Evolutionary conservation across 2,329 filamentous ascomycete species (phyloP), one percentile per base, ranked within the genome.

Genomic region (Penicillium olsonii): DNA sequence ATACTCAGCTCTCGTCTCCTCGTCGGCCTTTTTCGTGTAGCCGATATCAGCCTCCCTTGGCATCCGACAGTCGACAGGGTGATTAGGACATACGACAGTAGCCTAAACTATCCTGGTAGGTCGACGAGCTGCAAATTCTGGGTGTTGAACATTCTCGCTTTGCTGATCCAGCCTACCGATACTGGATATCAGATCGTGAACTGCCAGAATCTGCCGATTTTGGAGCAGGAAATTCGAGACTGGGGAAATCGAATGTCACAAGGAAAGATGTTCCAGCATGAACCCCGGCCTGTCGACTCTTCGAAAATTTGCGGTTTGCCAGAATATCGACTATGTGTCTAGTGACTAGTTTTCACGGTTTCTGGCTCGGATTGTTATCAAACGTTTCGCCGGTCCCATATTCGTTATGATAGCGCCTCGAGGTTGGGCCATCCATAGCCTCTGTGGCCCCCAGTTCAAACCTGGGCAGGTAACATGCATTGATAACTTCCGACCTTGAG

Each of bases 1-100:
- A 47, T 62, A n/a, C 48, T 60, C 34, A 60, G 55, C n/a, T 35
- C 55, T 15, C 59, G 58, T 17, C 55, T 62, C 18, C 59, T 66
- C 3, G 51, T 59, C 27, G 63, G 60, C 3, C 39, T 63, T 2
- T 52, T 61, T 37, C 52, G 50, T n/a, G 58, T 64, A 15, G 61
- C 50, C 8, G 44, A 53, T 41, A 42, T 66, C 4, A 44, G 56
- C 5, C 26, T 14, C n/a, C 43, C 33, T 5, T 19, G 29, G 15
- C 24, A 53, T 34, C 22, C 44, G 5, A 17, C 38, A 15, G 19
- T 64, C 19, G 62, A 63, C 43, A 46, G 40, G n/a, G 45, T 50
- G 9, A 55, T 62, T 22, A 55, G 50, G 24, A 47, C 29, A 3
- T 60, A 56, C 17, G 58, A 65, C 39, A 48, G 24, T 8, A 35